phyloP scores from a whole-genome alignment of 1,139 yeast genomes.

The Lodderomyces jiufengensis region DNA sequence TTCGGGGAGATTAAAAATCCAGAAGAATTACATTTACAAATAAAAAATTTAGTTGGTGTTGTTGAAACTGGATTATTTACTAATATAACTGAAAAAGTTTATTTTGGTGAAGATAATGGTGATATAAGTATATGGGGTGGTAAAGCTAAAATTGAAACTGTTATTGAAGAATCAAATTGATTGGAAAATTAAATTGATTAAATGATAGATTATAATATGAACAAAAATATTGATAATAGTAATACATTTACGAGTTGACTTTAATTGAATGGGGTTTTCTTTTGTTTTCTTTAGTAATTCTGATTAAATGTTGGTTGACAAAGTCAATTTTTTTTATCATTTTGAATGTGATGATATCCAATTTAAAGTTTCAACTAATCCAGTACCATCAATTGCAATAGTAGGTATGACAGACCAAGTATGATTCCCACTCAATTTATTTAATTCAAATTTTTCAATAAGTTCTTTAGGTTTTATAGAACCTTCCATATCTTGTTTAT shows the following conservation, averaged over 20 bases:
- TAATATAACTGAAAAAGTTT: slow-evolving; percentile 67
- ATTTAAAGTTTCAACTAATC: slow-evolving; percentile 67
- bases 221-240: background rate
- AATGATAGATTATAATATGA: too few relatives aligned
- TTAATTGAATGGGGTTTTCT: background rate
- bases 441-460: slow-evolving; percentile 55
- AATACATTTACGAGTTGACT: background rate
- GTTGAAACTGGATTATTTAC: slow-evolving; percentile 95
- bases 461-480: slow-evolving; percentile 65
- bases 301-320: too few relatives aligned
- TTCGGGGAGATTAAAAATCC: slow-evolving; percentile 77
- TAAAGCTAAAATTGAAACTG: background rate
- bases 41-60: slow-evolving; percentile 84
- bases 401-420: slow-evolving; percentile 77
- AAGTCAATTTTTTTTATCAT: too few relatives aligned
- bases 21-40: slow-evolving; percentile 51
- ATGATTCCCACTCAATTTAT: slow-evolving; percentile 52
- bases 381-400: slow-evolving; percentile 72
- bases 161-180: background rate
- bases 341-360: slow-evolving; percentile 67
- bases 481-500: slow-evolving; percentile 77
- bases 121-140: slow-evolving; percentile 34
- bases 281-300: background rate
- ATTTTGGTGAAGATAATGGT: slow-evolving; percentile 84
- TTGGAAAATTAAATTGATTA: too few relatives aligned